Evolutionary conservation across 1,284 basidiomycete species (phyloP).

Genomic region (Serendipita sp.): DNA sequence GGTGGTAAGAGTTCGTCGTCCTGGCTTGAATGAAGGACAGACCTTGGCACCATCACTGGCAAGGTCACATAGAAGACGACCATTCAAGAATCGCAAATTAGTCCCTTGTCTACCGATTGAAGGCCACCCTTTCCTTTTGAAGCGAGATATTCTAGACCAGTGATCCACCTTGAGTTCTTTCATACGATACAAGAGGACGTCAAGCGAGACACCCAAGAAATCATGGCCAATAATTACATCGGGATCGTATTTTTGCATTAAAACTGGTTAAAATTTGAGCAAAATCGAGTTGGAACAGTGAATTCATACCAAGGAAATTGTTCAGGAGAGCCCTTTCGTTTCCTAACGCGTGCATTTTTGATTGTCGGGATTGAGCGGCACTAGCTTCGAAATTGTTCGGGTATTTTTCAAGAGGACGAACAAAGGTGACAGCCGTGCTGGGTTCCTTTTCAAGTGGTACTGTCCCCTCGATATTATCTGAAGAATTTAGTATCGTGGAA

Average conservation of each 20-base stretch:
- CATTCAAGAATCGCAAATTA: constrained; percentile 74
- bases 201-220: constrained; percentile 82
- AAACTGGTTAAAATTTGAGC: constrained; percentile 31
- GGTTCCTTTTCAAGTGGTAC: constrained; percentile 77
- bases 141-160: constrained; percentile 90
- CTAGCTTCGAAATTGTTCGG: constrained; percentile 71
- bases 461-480: constrained; percentile 78
- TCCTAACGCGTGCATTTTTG: constrained; percentile 60
- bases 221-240: constrained; percentile 94
- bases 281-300: not conserved
- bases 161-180: constrained; percentile 80
- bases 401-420: constrained; percentile 77
- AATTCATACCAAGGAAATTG: constrained; percentile 51
- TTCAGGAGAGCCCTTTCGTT: constrained; percentile 82
- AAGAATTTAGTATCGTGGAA: not conserved
- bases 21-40: constrained; percentile 13
- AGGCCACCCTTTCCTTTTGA: constrained; percentile 74
- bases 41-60: constrained; percentile 91
- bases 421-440: constrained; percentile 74
- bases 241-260: constrained; percentile 78
- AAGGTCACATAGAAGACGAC: constrained; percentile 83
- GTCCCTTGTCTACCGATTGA: constrained; percentile 70
- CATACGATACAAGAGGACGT: constrained; percentile 86
- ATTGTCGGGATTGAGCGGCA: constrained; percentile 48
- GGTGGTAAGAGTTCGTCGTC: not conserved